phyloP scores from a whole-genome alignment of 176 grass and related monocot genomes.

The Oryza brachyantha region DNA sequence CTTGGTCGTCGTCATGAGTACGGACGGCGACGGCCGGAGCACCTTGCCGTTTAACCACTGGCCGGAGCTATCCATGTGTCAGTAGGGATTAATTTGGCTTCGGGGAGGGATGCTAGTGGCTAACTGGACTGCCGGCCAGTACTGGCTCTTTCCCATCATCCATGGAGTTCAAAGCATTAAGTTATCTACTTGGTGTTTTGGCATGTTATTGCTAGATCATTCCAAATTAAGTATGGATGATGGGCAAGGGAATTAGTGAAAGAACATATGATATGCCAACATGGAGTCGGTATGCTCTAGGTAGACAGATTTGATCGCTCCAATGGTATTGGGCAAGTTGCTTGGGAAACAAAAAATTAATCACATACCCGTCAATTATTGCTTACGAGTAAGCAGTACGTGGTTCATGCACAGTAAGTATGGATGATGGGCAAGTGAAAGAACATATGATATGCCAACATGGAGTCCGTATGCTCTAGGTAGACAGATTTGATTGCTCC shows the following conservation, averaged over 20 bases:
- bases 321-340: neutral
- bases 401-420: too few species aligned
- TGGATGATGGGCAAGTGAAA: constrained; percentile 32
- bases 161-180: constrained; percentile 13
- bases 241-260: constrained; percentile 24
- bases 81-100: neutral
- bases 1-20: constrained; percentile 19
- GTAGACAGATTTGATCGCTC: constrained; percentile 20
- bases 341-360: neutral
- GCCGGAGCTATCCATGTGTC: constrained; percentile 40
- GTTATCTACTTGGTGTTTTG: constrained; percentile 22
- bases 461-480: constrained; percentile 20
- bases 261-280: neutral
- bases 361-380: neutral
- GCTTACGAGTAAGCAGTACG: constrained; percentile 6
- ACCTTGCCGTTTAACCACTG: constrained; percentile 30
- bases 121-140: constrained; percentile 45
- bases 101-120: neutral
- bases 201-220: constrained; percentile 28
- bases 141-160: constrained; percentile 38
- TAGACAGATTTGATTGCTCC: constrained; percentile 19
- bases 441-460: neutral
- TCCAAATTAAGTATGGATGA: constrained; percentile 29
- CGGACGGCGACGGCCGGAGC: constrained; percentile 45
- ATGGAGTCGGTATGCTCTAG: constrained; percentile 21